phyloP scores from a whole-genome alignment of 345 rosid species.

The Ceriops decandra region DNA sequence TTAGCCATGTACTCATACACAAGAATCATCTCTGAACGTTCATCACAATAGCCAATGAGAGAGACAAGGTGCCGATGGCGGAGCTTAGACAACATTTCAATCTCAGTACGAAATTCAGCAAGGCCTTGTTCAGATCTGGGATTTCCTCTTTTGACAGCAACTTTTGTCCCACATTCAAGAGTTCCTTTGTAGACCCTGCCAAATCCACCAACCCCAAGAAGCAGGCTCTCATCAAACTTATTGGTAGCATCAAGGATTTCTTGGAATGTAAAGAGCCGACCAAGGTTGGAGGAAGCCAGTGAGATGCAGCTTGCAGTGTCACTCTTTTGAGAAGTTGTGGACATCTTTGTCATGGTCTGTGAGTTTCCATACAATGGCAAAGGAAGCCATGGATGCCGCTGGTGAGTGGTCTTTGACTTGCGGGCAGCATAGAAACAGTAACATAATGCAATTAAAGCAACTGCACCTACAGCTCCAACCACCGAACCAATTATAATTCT shows the following conservation, averaged over 20 bases:
- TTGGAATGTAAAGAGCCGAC: constrained; percentile 76
- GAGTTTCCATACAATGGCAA: constrained; percentile 91
- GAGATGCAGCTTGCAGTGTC: constrained; percentile 86
- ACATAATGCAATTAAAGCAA: constrained; percentile 50
- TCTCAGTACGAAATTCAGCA: constrained; percentile 96
- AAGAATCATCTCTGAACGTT: constrained; percentile 90
- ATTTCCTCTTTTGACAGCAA: constrained; percentile 97
- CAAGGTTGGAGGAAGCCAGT: constrained; percentile 66
- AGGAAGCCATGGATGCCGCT: constrained; percentile 79
- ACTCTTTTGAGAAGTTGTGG: constrained; percentile 86
- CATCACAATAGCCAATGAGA: constrained; percentile 95
- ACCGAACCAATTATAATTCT: constrained; percentile 46
- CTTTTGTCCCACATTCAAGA: constrained; percentile 78
- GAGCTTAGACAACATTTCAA: constrained; percentile 94
- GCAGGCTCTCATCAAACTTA: constrained; percentile 77
- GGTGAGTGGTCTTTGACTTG: constrained; percentile 48
- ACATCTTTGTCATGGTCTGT: constrained; percentile 70
- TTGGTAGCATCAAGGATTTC: constrained; percentile 93
- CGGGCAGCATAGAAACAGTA: constrained; percentile 55
- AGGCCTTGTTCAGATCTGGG: constrained; percentile 99
- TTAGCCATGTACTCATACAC: constrained; percentile 98
- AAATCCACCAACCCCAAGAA: constrained; percentile 97
- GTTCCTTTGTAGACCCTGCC: constrained; percentile 94
- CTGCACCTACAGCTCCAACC: constrained; percentile 40
- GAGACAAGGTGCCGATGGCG: constrained; percentile 97